Conservation (phyloP, 331 rosid species). For the Telfairia occidentalis region DNA sequence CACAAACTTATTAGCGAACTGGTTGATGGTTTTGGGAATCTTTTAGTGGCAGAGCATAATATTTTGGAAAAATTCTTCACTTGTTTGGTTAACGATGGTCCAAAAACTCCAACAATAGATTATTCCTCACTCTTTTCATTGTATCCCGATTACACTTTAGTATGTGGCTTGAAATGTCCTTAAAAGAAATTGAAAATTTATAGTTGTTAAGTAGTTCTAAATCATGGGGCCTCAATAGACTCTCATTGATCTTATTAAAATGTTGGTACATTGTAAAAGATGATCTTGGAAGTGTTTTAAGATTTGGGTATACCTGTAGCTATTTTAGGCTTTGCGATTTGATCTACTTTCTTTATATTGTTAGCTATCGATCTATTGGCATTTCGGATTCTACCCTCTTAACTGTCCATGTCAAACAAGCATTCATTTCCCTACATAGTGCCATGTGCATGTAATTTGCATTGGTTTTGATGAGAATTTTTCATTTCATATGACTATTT, state of each 20-base stretch:
- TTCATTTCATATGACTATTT: neutral
- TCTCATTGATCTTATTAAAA: neutral
- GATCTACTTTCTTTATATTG: neutral
- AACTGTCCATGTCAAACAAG: neutral
- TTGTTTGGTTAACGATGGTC: neutral
- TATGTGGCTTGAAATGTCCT: neutral
- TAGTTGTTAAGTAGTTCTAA: neutral
- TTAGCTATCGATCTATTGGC: neutral
- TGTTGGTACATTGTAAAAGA: neutral
- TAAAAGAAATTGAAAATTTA: neutral
- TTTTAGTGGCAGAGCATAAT: neutral
- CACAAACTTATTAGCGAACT: constrained; percentile 1
- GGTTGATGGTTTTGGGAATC: neutral
- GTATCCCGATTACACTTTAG: neutral
- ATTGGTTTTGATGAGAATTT: neutral
- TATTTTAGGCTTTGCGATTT: neutral
- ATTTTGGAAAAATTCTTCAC: neutral
- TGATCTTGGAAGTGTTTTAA: neutral
- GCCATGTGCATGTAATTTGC: neutral
- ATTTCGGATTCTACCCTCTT: neutral
- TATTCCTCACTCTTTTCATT: neutral
- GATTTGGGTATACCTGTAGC: neutral
- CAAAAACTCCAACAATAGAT: neutral
- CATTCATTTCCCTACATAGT: neutral
- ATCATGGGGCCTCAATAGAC: neutral